Conservation (phyloP, 2,329 filamentous ascomycete genomes). For the Scytalidium lignicola region DNA sequence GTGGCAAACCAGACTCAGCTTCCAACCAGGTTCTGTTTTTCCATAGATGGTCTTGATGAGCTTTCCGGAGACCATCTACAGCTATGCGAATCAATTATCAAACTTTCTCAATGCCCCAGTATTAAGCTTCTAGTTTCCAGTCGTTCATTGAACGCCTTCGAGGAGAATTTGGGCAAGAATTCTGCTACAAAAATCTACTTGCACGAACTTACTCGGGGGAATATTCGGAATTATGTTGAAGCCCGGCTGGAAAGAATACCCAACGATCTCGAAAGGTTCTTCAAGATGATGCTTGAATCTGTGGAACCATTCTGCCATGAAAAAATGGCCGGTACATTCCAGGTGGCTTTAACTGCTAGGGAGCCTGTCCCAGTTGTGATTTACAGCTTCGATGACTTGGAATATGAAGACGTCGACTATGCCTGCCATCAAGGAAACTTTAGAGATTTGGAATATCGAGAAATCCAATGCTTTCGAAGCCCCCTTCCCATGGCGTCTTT, state of each 20-base stretch:
- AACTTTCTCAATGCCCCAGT: not conserved
- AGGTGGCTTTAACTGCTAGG: not conserved
- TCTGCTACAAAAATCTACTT: not conserved
- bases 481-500: too few relatives aligned
- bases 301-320: conserved; percentile 10
- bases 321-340: conserved; percentile 12
- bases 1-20: not conserved
- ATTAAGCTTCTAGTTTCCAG: too few relatives aligned
- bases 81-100: not conserved
- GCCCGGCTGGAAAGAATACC: conserved; percentile 13
- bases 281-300: conserved; percentile 13
- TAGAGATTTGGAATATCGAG: too few relatives aligned
- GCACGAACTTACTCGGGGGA: not conserved
- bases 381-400: too few relatives aligned
- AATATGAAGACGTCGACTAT: too few relatives aligned
- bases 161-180: not conserved
- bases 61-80: conserved; percentile 5
- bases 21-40: conserved; percentile 5
- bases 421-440: too few relatives aligned
- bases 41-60: conserved; percentile 9
- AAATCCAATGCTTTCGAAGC: too few relatives aligned
- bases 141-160: too few relatives aligned
- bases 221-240: not conserved
- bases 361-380: too few relatives aligned
- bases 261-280: conserved; percentile 15